Base-by-base conservation (phyloP, 2,329 filamentous ascomycete genomes). In the Chaetomiaceae sp. region DNA sequence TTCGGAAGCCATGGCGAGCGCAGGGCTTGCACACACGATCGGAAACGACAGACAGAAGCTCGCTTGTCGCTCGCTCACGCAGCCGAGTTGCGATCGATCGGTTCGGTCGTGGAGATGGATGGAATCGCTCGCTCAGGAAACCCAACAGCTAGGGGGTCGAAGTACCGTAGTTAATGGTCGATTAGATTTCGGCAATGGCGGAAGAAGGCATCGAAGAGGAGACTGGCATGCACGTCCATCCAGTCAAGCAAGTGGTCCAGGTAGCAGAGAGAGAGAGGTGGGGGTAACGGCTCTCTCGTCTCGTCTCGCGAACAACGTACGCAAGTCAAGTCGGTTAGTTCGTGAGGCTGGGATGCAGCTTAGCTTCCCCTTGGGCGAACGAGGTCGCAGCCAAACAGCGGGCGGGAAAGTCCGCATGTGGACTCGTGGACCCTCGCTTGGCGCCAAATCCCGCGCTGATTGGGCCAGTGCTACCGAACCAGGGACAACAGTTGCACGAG, bases 1-100 rank as follows among this genome's bases (percentile, higher is more conserved):
- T 39, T 59, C 60, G 50, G 60, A 57, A 54, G 58, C 56, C 60
- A 62, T 62, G 35, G 52, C 45, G 50, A 47, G 49, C 43, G 32
- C 45, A 40, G 47, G 47, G n/a, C n/a, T 42, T 49, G 40, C 40
- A 45, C 45, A 39, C 39, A 46, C 29, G 20, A 18, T 12, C 27
- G 22, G 33, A 36, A 30, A 22, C 39, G 6, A 9, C 22, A 24
- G 22, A 9, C 22, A 24, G 42, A 15, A 15, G 18, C 41, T 38
- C 26, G 29, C 12, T 22, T 27, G 19, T 49, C 33, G 18, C 18
- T 35, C 30, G 30, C 36, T 27, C 22, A 12, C 22, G n/a, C 9
- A 6, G 22, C 22, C 6, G 5, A 6, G 22, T 9, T 6, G 22
- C 22, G 5, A 24, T 24, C 6, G 22, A 24, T 24, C 9, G 22